phyloP scores from a whole-genome alignment of 306 rosid genomes.

The Begonia peltatifolia region DNA sequence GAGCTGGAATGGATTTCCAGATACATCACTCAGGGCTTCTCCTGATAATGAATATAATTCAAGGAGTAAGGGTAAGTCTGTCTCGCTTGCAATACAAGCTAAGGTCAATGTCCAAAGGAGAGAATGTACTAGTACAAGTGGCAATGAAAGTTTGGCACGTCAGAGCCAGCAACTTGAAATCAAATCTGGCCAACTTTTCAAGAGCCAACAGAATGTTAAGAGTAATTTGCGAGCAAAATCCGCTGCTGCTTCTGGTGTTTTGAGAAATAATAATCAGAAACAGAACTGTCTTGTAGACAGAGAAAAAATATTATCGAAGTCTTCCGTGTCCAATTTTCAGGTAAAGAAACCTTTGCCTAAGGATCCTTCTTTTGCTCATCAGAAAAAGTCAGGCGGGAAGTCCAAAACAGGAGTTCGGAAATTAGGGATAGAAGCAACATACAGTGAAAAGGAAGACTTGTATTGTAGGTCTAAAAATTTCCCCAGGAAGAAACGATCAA shows the following conservation, averaged over 20 bases:
- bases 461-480: conserved; percentile 39
- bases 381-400: conserved; percentile 40
- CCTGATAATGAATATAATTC: conserved; percentile 28
- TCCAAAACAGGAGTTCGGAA: conserved; percentile 53
- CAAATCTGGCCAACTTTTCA: conserved; percentile 36
- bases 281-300: conserved; percentile 51
- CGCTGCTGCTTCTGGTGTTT: conserved; percentile 33
- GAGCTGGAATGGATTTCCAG: conserved; percentile 83
- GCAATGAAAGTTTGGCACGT: conserved; percentile 30
- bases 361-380: conserved; percentile 44
- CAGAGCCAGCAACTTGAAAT: conserved; percentile 49
- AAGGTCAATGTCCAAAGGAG: conserved; percentile 90
- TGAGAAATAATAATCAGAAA: conserved; percentile 78
- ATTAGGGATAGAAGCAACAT: conserved; percentile 31
- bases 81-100: conserved; percentile 94
- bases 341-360: conserved; percentile 35
- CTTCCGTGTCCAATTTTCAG: conserved; percentile 29
- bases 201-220: conserved; percentile 31
- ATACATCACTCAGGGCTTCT: conserved; percentile 30
- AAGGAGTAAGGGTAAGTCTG: conserved; percentile 51
- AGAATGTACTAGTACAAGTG: conserved; percentile 51
- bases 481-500: conserved; percentile 75
- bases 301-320: conserved; percentile 51
- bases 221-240: conserved; percentile 44
- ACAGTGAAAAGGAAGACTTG: conserved; percentile 53